Evolutionary conservation across 2,329 filamentous ascomycete species (phyloP).

Genomic region (Aureobasidium lini): DNA sequence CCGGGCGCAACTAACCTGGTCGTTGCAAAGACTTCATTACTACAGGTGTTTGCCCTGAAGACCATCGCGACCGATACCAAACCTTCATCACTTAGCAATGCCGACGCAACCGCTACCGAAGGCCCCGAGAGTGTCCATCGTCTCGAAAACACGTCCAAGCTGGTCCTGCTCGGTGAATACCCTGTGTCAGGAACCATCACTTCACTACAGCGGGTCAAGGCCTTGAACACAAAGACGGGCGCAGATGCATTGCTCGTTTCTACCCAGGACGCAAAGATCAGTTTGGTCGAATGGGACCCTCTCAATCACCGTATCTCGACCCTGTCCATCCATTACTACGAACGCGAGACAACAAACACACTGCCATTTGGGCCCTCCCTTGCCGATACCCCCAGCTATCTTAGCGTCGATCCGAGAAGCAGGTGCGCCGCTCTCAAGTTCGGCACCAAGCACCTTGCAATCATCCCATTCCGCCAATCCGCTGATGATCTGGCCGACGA

Average conservation of each 20-base stretch:
- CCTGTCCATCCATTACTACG: slow-evolving; percentile 95
- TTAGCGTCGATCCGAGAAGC: slow-evolving; percentile 84
- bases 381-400: slow-evolving; percentile 67
- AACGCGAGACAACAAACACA: slow-evolving; percentile 79
- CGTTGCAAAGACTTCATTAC: slow-evolving; percentile 83
- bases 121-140: slow-evolving; percentile 12
- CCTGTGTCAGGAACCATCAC: slow-evolving; percentile 76
- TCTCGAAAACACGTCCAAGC: slow-evolving; percentile 52
- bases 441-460: slow-evolving; percentile 78
- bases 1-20: slow-evolving; percentile 74
- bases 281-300: slow-evolving; percentile 88
- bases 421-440: slow-evolving; percentile 94
- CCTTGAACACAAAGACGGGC: slow-evolving; percentile 64
- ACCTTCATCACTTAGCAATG: slow-evolving; percentile 9
- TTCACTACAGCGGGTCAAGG: slow-evolving; percentile 70
- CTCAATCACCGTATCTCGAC: slow-evolving; percentile 72
- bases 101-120: slow-evolving; percentile 1
- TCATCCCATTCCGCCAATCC: slow-evolving; percentile 80
- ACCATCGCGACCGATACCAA: slow-evolving; percentile 55
- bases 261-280: slow-evolving; percentile 86
- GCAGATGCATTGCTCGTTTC: slow-evolving; percentile 78
- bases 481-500: slow-evolving; percentile 87
- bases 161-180: slow-evolving; percentile 80
- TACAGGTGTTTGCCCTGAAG: slow-evolving; percentile 81
- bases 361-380: slow-evolving; percentile 75